Base-by-base conservation (phyloP, 495 filamentous ascomycete species). In the Aspergillus taichungensis region DNA sequence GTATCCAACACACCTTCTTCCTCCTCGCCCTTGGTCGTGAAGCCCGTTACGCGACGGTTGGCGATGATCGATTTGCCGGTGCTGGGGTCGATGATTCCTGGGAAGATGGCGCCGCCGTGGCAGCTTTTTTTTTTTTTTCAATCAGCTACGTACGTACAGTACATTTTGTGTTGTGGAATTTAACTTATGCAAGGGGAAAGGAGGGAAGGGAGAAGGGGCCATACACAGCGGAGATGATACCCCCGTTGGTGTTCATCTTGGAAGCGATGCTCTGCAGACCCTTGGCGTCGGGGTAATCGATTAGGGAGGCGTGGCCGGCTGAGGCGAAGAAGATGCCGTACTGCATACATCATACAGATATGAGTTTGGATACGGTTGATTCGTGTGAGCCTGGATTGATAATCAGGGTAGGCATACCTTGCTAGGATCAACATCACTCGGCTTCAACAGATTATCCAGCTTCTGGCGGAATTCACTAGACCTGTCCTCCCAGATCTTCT, bases 321-420 rank as follows among this genome's bases (percentile, higher is more conserved):
- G 66, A 71, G 1, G 72, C 70, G 49, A 64, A 75, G 61, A 74
- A 75, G 0, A 75, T n/a, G 5, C 61, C 61, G 36, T 64, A 64
- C 33, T 57, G 27, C n/a, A n/a, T n/a, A n/a, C n/a, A n/a, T n/a
- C n/a, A n/a, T n/a, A n/a, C n/a, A n/a, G n/a, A n/a, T n/a, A n/a
- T n/a, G n/a, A n/a, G n/a, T n/a, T n/a, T n/a, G 31, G 10, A 31
- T 2, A 10, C 32, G 30, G n/a, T 32, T 29, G 13, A 8, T 6
- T 30, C 8, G 3, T 24, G 31, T 13, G 2, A 13, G 11, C 5
- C 2, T 18, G 29, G 14, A 31, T 8, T 24, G 24, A 14, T 30
- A 11, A n/a, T 5, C n/a, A n/a, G n/a, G 27, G 5, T 27, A 33
- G 11, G 45, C 33, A 6, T 33, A 53, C 51, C 2, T 43, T 47